Evolutionary conservation across 805 yeast genomes (phyloP), one percentile per base, ranked within the genome.

Genomic region (Groenewaldozyma tartarivorans): DNA sequence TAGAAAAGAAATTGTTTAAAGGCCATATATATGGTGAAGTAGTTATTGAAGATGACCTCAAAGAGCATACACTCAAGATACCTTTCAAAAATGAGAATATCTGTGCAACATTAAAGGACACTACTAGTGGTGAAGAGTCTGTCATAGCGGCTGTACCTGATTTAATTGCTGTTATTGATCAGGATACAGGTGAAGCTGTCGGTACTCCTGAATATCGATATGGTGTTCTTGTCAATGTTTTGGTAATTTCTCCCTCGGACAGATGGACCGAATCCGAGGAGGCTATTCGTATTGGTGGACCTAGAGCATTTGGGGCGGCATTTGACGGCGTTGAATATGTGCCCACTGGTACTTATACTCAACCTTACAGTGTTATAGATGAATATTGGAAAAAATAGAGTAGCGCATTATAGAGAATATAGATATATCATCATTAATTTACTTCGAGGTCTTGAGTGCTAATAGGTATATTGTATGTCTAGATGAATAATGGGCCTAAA

Each of bases 61-160:
- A 38, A 13, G 20, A 4, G 17, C 13, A 18, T 17, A 13, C 13
- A 9, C 22, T 39, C 36, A 15, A 20, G 4, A 68, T 69, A 35
- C 73, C 74, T 22, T 70, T 69, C 63, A 67, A 69, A 52, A 69
- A 70, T 47, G 74, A 70, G 47, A 69, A 69, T 50, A 64, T 69
- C 18, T 53, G 53, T 29, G 65, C 66, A 20, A 55, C 54, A 38
- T 20, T 58, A 17, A 26, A 17, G 5, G 9, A 35, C 38, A 33
- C 20, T 15, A 37, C 26, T 9, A n/a, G 40, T 2, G 57, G 55
- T 4, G 20, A 21, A 5, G 52, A 55, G 18, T 51, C 58, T 35
- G 52, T 60, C 13, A 58, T 67, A 7, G 57, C 66, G 40, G 56
- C 69, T 4, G 73, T 68, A 32, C 74, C 74, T n/a, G 74, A 69